phyloP scores from a whole-genome alignment of 441 rosid species.

The Iberis amara region DNA sequence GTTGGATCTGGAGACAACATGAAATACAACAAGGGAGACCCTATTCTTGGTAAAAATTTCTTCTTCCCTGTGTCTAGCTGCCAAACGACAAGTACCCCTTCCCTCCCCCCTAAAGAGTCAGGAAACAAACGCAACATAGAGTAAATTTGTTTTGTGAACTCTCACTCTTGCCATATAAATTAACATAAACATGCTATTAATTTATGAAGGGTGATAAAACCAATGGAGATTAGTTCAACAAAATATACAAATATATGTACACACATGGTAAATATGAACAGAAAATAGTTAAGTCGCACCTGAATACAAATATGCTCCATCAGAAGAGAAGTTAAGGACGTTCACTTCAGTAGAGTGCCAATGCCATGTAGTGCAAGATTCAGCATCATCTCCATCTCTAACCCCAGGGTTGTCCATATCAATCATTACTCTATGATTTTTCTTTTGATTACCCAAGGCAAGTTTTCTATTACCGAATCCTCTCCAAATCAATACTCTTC shows the following conservation, averaged over 20 bases:
- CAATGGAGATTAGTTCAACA: neutral
- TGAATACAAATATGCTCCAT: conserved; percentile 87
- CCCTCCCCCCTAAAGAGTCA: conserved; percentile 72
- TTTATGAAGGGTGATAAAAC: neutral
- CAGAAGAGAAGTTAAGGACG: conserved; percentile 76
- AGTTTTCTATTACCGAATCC: conserved; percentile 58
- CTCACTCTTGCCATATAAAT: conserved; percentile 2
- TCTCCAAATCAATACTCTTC: conserved; percentile 94
- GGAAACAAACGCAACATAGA: neutral
- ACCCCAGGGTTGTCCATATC: conserved; percentile 76
- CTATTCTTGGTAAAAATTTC: conserved; percentile 88
- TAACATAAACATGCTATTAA: neutral
- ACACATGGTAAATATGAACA: neutral
- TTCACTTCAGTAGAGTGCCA: conserved; percentile 86
- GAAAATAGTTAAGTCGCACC: conserved; percentile 39
- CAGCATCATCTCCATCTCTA: conserved; percentile 87
- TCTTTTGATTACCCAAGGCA: conserved; percentile 29
- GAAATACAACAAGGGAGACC: conserved; percentile 77
- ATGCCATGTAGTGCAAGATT: conserved; percentile 90
- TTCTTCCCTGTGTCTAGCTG: conserved; percentile 95
- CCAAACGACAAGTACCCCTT: conserved; percentile 99
- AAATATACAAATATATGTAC: neutral
- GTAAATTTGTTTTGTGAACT: neutral
- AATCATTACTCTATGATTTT: conserved; percentile 26
- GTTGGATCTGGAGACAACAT: conserved; percentile 72